phyloP scores from a whole-genome alignment of 192 early-diverging fungal genomes.

The Spizellomyces sp. region DNA sequence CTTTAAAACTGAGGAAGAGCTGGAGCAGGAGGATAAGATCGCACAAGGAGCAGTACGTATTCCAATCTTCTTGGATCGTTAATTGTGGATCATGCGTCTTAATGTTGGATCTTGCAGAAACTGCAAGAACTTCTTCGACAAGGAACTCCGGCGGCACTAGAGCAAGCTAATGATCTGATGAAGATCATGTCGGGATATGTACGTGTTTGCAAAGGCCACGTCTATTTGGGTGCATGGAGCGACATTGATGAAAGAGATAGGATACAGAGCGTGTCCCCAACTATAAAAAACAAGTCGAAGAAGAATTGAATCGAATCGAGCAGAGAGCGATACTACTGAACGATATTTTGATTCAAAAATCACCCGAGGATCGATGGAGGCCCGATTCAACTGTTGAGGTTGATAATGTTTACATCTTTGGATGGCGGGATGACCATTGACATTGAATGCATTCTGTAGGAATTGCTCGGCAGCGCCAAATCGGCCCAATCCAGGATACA shows the following conservation, averaged over 20 bases:
- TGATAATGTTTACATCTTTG: background rate
- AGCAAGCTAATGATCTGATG: slow-evolving; percentile 96
- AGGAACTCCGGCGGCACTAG: slow-evolving; percentile 90
- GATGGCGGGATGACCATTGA: too few relatives aligned
- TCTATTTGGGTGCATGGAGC: background rate
- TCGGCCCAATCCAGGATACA: slow-evolving; percentile 74
- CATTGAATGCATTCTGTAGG: slow-evolving; percentile 40
- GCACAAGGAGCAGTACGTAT: slow-evolving; percentile 75
- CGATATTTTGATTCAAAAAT: slow-evolving; percentile 77
- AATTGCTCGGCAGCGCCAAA: slow-evolving; percentile 66
- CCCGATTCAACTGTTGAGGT: slow-evolving; percentile 41
- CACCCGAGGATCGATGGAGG: slow-evolving; percentile 47
- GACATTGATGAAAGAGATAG: slow-evolving; percentile 9
- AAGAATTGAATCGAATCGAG: slow-evolving; percentile 82
- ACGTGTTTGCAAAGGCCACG: slow-evolving; percentile 16
- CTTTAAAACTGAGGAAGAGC: slow-evolving; percentile 89
- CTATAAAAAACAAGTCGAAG: slow-evolving; percentile 80
- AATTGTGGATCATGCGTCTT: slow-evolving; percentile 28
- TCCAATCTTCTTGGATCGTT: too few relatives aligned
- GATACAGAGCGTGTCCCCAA: slow-evolving; percentile 64
- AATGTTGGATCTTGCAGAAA: slow-evolving; percentile 62
- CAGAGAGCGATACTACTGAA: slow-evolving; percentile 72
- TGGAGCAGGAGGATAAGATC: slow-evolving; percentile 91
- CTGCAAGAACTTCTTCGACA: slow-evolving; percentile 94
- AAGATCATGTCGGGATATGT: slow-evolving; percentile 98